Percentiles rank a stretch among this genome's conserved stretches.
phyloP scores from a whole-genome alignment of 768 basidiomycete species.

The Mrakia blollopis region DNA sequence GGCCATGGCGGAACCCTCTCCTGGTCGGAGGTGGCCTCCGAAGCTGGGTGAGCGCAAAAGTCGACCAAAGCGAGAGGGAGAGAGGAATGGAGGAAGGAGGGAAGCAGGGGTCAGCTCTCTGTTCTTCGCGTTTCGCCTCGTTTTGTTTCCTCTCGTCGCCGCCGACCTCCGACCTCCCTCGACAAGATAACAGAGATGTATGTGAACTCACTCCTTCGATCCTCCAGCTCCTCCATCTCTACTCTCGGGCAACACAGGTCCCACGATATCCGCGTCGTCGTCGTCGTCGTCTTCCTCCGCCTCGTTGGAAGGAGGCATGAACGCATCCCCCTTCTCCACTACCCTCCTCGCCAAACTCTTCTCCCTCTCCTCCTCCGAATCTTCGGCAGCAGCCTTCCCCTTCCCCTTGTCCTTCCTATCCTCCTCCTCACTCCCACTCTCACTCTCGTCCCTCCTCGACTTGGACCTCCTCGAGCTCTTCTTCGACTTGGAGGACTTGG shows the following conservation, averaged over 20 bases:
- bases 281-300: conserved; percentile 48
- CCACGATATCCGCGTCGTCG: conserved; percentile 63
- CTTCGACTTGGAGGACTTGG: conserved; percentile 57
- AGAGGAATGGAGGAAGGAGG: neutral
- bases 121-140: neutral
- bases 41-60: conserved; percentile 48
- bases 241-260: conserved; percentile 60
- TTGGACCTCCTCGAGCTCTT: conserved; percentile 41
- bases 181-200: neutral
- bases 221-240: conserved; percentile 48
- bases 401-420: conserved; percentile 38
- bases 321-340: conserved; percentile 32
- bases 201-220: conserved; percentile 59
- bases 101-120: neutral
- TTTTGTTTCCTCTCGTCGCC: neutral
- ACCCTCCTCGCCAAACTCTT: conserved; percentile 27
- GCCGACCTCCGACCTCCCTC: neutral
- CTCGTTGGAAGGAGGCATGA: conserved; percentile 35
- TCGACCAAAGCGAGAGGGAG: too few relatives aligned
- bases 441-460: conserved; percentile 48
- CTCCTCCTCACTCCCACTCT: conserved; percentile 16
- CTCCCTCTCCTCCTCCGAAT: conserved; percentile 44
- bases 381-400: conserved; percentile 42
- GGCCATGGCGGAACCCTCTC: conserved; percentile 97
- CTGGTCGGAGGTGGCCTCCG: conserved; percentile 80